Base-by-base conservation (phyloP, 2,329 filamentous ascomycete genomes). In the Neonectria punicea region DNA sequence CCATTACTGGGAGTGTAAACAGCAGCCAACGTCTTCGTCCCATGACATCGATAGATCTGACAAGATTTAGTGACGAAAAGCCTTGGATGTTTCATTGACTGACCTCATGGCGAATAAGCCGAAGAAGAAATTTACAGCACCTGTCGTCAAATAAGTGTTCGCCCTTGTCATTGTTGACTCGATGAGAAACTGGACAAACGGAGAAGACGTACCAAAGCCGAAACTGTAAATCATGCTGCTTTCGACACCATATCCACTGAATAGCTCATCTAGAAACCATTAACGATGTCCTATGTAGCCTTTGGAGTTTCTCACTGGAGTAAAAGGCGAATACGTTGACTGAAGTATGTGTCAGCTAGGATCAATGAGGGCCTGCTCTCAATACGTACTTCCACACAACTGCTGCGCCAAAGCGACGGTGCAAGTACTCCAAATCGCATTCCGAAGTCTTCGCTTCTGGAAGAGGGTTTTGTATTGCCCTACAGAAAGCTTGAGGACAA, bases 251-350 rank as follows among this genome's bases (percentile, higher is more conserved):
- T 61, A 30, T 20, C 53, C 32, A n/a, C 32, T 18, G 16, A 30
- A 18, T 20, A 28, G 16, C 28, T 9, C 14, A 8, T 43, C 22
- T 18, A 4, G n/a, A 2, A 30, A 18, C 11, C 41, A 5, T 32
- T 14, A 18, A 41, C 25, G 9, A 53, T 2, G 13, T 54, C 47
- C 5, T 44, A 3, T 11, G 20, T 53, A 11, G 46, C 28, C 39
- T 28, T 5, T 14, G 2, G 5, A 1, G 9, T 5, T 7, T 1
- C 54, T 25, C 74, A 78, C 80, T 78, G 1, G 80, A 83, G 66
- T 84, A 84, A 55, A 84, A 84, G 0, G 82, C 81, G 4, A 83
- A 73, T 0, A 84, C 74, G 2, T 71, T 72, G 2, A 71, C 70
- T 71, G n/a, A n/a, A n/a, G 7, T 2, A 1, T 13, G n/a, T 28